Evolutionary conservation across 192 early-diverging fungal species (phyloP), one percentile per base, ranked within the genome.

Genomic region (Linnemannia exigua): DNA sequence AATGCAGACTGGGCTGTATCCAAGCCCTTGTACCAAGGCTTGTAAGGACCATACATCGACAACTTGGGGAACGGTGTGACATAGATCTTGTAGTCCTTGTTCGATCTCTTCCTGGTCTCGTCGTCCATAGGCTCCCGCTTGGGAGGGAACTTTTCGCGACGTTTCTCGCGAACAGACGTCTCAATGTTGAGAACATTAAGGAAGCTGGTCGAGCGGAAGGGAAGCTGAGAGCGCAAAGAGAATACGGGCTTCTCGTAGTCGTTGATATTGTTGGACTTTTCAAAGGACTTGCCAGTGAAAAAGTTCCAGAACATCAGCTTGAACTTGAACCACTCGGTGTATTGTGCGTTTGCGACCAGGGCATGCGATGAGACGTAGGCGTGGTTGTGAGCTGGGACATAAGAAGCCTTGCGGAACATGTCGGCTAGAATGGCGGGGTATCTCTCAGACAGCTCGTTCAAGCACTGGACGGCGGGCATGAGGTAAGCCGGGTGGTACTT

Each of bases 31-130:
- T 71, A 73, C 79, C 73, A 77, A 11, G 72, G 69, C 41, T 75
- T 46, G 37, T 80, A 86, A 2, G 84, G 77, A 17, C 78, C 84
- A 72, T 86, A 86, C 84, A 80, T 86, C 28, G 84, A 86, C 31
- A 86, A 11, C 31, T 86, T 86, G 22, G 84, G 84, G 84, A 86
- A 86, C 15, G 84, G 84, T 4, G 84, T 35, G 17, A 86, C 84
- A 54, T 80, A 86, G 36, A 86, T 86, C 61, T 73, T 86, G 75
- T 86, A 79, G 15, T 78, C 76, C 28, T 73, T 72, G n/a, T 8
- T 37, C 8, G 82, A 67, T 33, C 67, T 66, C 52, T 33, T 61
- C 47, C 33, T 79, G 44, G 46, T 70, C 38, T 85, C 77, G 2
- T 85, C 77, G 25, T 67, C 74, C 4, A 11, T 54, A 2, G 38